Evolutionary conservation across 129 eudicot species (phyloP).

Genomic region (Saussurea involucrata): DNA sequence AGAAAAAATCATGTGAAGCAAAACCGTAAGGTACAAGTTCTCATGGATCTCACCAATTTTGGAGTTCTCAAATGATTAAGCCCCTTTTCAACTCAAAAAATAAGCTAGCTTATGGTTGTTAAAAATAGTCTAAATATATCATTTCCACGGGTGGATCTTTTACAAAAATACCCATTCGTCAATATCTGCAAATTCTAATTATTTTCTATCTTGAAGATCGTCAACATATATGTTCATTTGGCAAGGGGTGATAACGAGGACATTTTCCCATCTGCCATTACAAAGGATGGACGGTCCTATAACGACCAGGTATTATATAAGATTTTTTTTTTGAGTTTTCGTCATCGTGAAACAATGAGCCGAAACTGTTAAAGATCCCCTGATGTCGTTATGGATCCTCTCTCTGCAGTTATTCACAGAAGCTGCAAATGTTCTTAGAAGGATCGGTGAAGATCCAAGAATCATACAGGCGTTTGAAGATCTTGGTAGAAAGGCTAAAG

Average conservation of each 20-base stretch:
- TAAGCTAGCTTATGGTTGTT: not conserved
- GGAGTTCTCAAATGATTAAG: no score
- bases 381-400: not conserved
- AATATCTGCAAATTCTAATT: not conserved
- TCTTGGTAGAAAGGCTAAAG: slow-evolving; percentile 76
- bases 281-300: slow-evolving; percentile 93
- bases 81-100: not conserved
- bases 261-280: slow-evolving; percentile 82
- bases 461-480: slow-evolving; percentile 67
- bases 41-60: no score
- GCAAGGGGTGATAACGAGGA: slow-evolving; percentile 82
- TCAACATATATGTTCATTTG: slow-evolving; percentile 80
- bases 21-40: no score
- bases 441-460: slow-evolving; percentile 82
- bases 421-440: slow-evolving; percentile 75
- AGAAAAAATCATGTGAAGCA: no score
- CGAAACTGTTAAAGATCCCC: not conserved
- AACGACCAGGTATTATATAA: slow-evolving; percentile 76
- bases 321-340: not conserved
- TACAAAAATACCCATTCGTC: not conserved
- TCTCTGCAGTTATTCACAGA: slow-evolving; percentile 73
- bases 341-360: not conserved
- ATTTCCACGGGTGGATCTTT: not conserved
- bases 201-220: slow-evolving; percentile 55
- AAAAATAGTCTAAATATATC: not conserved